Conservation (phyloP, 2,329 filamentous ascomycete species). For the Aspergillus intermedius region DNA sequence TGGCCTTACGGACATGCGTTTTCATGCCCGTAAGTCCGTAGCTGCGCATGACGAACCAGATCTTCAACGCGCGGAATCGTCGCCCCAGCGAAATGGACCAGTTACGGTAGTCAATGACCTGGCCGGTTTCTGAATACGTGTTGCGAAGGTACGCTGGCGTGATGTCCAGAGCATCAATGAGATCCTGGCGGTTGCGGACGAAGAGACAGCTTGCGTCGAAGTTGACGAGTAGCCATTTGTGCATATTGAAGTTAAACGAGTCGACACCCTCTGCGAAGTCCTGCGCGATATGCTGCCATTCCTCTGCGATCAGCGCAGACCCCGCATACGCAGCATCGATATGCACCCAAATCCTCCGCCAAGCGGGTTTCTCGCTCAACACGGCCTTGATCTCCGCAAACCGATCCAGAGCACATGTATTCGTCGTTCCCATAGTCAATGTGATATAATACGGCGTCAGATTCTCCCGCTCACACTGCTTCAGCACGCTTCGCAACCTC, state of each 20-base stretch:
- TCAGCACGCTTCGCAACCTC: constrained; percentile 56
- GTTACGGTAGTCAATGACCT: constrained; percentile 92
- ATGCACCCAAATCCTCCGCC: constrained; percentile 74
- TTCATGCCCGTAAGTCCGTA: constrained; percentile 74
- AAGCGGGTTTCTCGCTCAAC: constrained; percentile 37
- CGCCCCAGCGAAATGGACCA: constrained; percentile 94
- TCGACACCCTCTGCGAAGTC: constrained; percentile 61
- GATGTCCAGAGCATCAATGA: constrained; percentile 74
- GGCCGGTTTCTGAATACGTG: constrained; percentile 67
- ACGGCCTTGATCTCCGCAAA: constrained; percentile 62
- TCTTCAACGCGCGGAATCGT: constrained; percentile 80
- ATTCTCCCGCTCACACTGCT: constrained; percentile 59
- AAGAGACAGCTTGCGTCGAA: constrained; percentile 78
- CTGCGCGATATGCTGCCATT: constrained; percentile 64
- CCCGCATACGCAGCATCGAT: constrained; percentile 92
- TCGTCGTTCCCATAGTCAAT: constrained; percentile 76
- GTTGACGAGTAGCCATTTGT: constrained; percentile 95
- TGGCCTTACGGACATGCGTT: constrained; percentile 62
- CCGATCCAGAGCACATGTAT: constrained; percentile 81
- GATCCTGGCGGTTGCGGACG: constrained; percentile 65
- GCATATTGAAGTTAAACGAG: constrained; percentile 91
- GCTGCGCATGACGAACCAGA: constrained; percentile 86
- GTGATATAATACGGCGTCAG: constrained; percentile 84
- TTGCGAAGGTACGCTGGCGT: constrained; percentile 79
- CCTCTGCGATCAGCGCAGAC: constrained; percentile 71